Base-by-base conservation (phyloP, 306 rosid species). In the Fragaria nilgerrensis region DNA sequence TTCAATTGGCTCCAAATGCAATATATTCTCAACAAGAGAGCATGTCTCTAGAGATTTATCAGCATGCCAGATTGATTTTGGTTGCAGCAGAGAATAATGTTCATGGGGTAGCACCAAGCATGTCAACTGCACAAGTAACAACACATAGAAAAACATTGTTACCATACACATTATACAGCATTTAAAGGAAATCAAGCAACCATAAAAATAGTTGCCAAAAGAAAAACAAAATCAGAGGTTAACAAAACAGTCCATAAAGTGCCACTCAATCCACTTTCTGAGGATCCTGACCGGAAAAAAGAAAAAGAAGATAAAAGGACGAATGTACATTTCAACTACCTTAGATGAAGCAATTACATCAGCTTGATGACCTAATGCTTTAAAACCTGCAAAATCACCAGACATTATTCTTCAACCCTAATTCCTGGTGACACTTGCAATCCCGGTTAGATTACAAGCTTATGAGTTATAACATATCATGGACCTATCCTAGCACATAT, bases 1-100 rank as follows among this genome's bases (percentile, higher is more conserved):
- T 92, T 95, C 97, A 80, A 92, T 84, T 77, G 97, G 98, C 27
- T 90, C 90, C 88, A 95, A 79, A 74, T 88, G 98, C 85, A 95
- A 82, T 88, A 95, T 95, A 63, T 85, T 85, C 84, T 95, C 98
- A 70, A 95, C 90, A 58, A 73, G 86, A 23, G 98, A 89, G 90
- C 96, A 88, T 43, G 89, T 76, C 68, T 88, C 97, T 9, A 12
- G 83, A 73, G 91, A 65, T 69, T 84, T 75, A 61, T 94, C 93
- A 2, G 93, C 97, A 74, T 76, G 87, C 98, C 98, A 92, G 76
- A 95, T 92, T 39, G 98, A 95, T 13, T 88, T 87, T 19, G 97
- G 77, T 83, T 82, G 91, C 85, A 95, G 84, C 85, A 95, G 82
- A 74, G 79, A 25, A 29, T 77, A 88, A 78, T 90, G 89, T 70